Evolutionary conservation across 2,329 filamentous ascomycete species (phyloP).

Genomic region (Daldinia sp.): DNA sequence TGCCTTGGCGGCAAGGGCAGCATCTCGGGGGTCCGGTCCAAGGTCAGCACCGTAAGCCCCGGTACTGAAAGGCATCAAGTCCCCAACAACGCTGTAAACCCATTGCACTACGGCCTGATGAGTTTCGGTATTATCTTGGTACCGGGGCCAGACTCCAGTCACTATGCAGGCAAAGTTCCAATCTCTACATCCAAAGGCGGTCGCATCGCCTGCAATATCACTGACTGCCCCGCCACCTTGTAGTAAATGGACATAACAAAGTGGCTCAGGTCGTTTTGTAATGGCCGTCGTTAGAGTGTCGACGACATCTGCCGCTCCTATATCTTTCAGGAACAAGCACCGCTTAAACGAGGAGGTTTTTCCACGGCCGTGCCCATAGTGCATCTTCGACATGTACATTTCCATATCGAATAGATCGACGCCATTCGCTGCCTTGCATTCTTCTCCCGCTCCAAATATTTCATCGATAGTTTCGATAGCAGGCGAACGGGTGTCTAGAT

Average conservation of each 20-base stretch:
- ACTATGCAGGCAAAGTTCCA: slow-evolving; percentile 72
- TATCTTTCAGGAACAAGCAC: slow-evolving; percentile 65
- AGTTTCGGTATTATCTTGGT: slow-evolving; percentile 55
- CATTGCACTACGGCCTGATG: slow-evolving; percentile 55
- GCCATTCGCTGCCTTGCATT: slow-evolving; percentile 52
- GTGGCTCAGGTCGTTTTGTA: slow-evolving; percentile 56
- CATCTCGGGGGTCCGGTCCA: slow-evolving; percentile 68
- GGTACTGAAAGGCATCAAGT: slow-evolving; percentile 58
- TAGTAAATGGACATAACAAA: slow-evolving; percentile 69
- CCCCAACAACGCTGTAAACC: slow-evolving; percentile 62
- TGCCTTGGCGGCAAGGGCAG: slow-evolving; percentile 57
- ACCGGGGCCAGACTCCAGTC: slow-evolving; percentile 67
- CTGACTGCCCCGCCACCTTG: slow-evolving; percentile 64
- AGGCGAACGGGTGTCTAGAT: slow-evolving; percentile 17
- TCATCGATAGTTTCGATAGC: slow-evolving; percentile 7
- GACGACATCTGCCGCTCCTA: slow-evolving; percentile 49
- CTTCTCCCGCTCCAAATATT: slow-evolving; percentile 48
- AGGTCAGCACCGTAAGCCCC: slow-evolving; percentile 69
- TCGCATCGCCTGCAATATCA: slow-evolving; percentile 54
- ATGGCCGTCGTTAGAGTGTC: slow-evolving; percentile 55
- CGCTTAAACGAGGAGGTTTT: slow-evolving; percentile 72
- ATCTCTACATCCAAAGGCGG: slow-evolving; percentile 69
- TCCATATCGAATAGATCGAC: slow-evolving; percentile 65
- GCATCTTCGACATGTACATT: slow-evolving; percentile 68
- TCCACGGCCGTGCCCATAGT: slow-evolving; percentile 63